These are phyloP conservation scores for Rheum nobile DNA, from an alignment of 148 eudicot genomes.

Conservation along the genomic window DNA sequence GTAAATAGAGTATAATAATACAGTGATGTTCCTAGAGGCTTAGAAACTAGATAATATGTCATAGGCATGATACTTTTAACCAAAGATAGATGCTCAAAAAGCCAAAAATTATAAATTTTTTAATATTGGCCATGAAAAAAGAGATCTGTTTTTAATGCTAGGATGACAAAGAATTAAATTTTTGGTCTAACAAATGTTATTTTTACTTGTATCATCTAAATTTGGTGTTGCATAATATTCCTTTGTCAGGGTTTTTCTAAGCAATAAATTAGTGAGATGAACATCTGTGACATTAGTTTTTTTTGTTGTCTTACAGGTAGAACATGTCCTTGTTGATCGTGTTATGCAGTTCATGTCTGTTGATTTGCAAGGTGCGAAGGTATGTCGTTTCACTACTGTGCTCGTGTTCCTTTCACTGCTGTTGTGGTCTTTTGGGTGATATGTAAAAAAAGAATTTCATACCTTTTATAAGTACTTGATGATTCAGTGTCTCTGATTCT, in stretches of 20 bases:
- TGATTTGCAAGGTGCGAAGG: slow-evolving; percentile 92
- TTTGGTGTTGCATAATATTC: background rate
- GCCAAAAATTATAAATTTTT: background rate
- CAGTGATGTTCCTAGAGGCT: background rate
- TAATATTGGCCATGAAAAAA: background rate
- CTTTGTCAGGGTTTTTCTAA: background rate
- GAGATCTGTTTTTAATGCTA: background rate
- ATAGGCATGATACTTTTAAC: background rate
- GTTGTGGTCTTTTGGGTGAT: background rate
- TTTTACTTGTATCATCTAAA: background rate
- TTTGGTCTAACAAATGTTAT: background rate
- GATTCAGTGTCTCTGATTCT: background rate
- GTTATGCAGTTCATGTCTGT: slow-evolving; percentile 66
- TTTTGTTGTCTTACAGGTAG: slow-evolving; percentile 43
- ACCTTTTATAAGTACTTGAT: background rate
- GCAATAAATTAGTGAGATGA: background rate
- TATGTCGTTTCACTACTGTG: slow-evolving; percentile 14
- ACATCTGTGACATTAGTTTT: slow-evolving; percentile 8
- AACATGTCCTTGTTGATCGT: slow-evolving; percentile 90
- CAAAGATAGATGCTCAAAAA: background rate
- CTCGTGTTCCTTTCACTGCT: background rate
- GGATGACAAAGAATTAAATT: background rate
- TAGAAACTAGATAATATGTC: background rate
- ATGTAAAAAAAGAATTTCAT: background rate
- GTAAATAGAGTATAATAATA: background rate